phyloP scores from a whole-genome alignment of 306 rosid genomes.

The Quercus berberidifolia region DNA sequence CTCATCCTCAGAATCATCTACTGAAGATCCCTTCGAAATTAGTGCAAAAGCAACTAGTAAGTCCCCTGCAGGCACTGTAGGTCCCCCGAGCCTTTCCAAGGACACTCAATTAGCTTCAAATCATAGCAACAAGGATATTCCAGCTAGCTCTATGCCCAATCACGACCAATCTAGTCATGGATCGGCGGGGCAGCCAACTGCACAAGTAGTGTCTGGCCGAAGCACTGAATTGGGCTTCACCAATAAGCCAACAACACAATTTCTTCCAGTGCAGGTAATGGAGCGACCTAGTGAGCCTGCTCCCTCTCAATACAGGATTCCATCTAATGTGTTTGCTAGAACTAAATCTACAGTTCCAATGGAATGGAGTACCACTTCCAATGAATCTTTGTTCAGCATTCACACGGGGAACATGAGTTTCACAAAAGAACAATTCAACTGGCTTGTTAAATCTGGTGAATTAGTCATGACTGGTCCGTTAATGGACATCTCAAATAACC shows the following conservation, averaged over 20 bases:
- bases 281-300: slow-evolving; percentile 42
- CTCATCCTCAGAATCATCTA: slow-evolving; percentile 2
- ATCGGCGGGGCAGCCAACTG: background rate
- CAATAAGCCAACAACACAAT: slow-evolving; percentile 34
- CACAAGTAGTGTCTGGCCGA: background rate
- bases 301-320: slow-evolving; percentile 50
- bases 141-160: slow-evolving; percentile 26
- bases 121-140: slow-evolving; percentile 24
- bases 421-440: slow-evolving; percentile 45
- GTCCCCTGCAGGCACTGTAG: background rate
- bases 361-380: slow-evolving; percentile 86
- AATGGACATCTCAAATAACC: slow-evolving; percentile 26
- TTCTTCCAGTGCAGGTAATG: slow-evolving; percentile 67
- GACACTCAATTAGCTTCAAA: background rate
- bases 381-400: slow-evolving; percentile 87
- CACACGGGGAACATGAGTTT: slow-evolving; percentile 85
- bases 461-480: slow-evolving; percentile 15
- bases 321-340: slow-evolving; percentile 68
- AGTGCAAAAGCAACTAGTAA: background rate
- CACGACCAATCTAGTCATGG: slow-evolving; percentile 11
- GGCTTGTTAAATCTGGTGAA: slow-evolving; percentile 49
- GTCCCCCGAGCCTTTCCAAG: background rate
- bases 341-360: slow-evolving; percentile 39
- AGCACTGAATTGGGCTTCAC: slow-evolving; percentile 10
- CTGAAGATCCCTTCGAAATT: background rate